Evolutionary conservation across 805 yeast genomes (phyloP).

Genomic region (Candida maris): DNA sequence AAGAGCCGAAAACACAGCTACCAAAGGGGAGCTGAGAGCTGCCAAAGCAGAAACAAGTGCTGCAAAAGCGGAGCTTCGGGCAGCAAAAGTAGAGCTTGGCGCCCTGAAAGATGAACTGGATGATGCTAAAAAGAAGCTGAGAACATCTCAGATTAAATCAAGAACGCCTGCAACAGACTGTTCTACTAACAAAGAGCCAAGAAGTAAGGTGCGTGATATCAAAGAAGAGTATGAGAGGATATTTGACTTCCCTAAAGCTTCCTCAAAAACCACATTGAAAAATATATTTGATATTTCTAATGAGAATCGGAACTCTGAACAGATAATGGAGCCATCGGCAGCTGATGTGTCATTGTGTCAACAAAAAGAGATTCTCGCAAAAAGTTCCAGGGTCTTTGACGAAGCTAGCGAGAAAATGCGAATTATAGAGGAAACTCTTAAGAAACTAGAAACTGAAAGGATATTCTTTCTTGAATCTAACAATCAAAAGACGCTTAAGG

Average conservation of each 20-base stretch:
- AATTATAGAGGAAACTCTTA: background rate
- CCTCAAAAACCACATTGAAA: background rate
- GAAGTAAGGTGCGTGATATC: no score
- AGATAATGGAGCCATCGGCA: background rate
- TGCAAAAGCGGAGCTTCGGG: slow-evolving; percentile 1
- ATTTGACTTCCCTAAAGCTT: background rate
- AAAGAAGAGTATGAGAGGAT: no score
- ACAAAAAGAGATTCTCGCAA: background rate
- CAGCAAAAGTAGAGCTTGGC: background rate
- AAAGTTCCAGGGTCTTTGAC: background rate
- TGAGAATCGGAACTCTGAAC: background rate
- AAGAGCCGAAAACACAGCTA: background rate
- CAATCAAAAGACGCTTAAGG: background rate
- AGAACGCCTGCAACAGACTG: background rate
- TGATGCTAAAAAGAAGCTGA: background rate
- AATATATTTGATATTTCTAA: background rate
- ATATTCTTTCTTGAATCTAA: background rate
- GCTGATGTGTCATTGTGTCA: background rate
- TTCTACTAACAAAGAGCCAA: background rate
- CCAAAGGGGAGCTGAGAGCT: slow-evolving; percentile 1
- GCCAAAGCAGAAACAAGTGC: slow-evolving; percentile 1
- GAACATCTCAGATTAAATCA: background rate
- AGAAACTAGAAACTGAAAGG: background rate
- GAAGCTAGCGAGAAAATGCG: background rate
- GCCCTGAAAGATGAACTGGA: slow-evolving; percentile 1